Base-by-base conservation (phyloP, 257 asterid species). In the Nicotiana undulata region DNA sequence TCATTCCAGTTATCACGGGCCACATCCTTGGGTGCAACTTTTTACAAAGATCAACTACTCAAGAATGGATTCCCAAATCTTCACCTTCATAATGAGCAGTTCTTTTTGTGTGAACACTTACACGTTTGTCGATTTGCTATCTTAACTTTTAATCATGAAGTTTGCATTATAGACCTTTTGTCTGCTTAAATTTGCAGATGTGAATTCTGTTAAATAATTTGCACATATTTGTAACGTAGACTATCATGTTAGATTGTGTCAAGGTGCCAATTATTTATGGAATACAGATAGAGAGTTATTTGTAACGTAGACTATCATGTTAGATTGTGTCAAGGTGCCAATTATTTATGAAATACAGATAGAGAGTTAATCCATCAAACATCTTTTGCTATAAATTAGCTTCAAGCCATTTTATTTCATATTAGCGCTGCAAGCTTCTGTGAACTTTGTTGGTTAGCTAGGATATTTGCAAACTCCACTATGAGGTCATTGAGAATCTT, bases 401-500 rank as follows among this genome's bases (percentile, higher is more conserved):
- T 70, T 70, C 34, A 70, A 70, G 16, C 46, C 34, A 22, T 70
- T 44, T 40, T 70, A 22, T 20, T 44, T 44, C 15, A 44, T 12
- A 17, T 70, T 40, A 20, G 77, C 32, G 56, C 13, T 1, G 3
- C 77, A 3, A 68, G 58, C n/a, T 6, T 70, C 58, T 70, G 12
- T 22, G 58, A 70, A 70, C 77, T 12, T 20, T 12, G 22, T 70
- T 68, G 77, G 58, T 70, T 70, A 40, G 58, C 77, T 44, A 44
- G 34, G 77, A 67, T 67, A 66, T 66, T 66, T 70, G 32, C 20
- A 22, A 70, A 40, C 24, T 70, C 58, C 18, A 1, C 32, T n/a
- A 68, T 20, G 56, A 20, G 77, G 77, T 70, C 77, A 70, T 70
- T 70, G 34, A 70, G 34, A 70, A 44, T 56, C 13, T 70, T 70